These are phyloP conservation scores for Quercus glauca DNA, from an alignment of 306 rosid species.

Conservation along the genomic window DNA sequence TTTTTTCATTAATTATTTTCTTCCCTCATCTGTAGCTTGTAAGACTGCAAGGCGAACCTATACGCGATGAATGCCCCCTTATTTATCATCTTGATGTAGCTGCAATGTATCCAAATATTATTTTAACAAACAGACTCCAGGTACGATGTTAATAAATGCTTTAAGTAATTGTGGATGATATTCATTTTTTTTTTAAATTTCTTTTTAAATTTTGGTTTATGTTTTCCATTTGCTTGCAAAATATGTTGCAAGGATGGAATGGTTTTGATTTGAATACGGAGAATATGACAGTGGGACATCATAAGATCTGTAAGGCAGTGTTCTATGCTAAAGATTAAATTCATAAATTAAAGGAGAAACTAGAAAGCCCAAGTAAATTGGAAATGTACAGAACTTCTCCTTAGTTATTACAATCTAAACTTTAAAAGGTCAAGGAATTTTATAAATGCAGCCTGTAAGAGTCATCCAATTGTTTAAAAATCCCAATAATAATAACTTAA, in stretches of 20 bases:
- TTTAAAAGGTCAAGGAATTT: not conserved
- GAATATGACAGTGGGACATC: not conserved
- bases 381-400: not conserved
- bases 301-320: not conserved
- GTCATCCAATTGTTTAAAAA: not conserved
- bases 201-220: conserved; percentile 17
- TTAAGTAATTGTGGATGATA: conserved; percentile 9
- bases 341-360: not conserved
- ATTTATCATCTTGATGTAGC: conserved; percentile 98
- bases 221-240: not conserved
- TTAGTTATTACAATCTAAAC: not conserved
- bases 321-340: not conserved
- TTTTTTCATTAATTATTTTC: conserved; percentile 24
- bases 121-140: conserved; percentile 97
- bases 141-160: conserved; percentile 38
- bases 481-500: not conserved
- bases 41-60: conserved; percentile 67
- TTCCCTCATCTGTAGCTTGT: conserved; percentile 54
- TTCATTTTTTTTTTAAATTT: not conserved
- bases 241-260: not conserved
- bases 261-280: not conserved
- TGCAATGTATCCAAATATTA: conserved; percentile 98
- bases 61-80: conserved; percentile 89
- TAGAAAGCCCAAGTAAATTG: not conserved
- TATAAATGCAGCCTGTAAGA: not conserved